Evolutionary conservation across 2,329 filamentous ascomycete genomes (phyloP).

Genomic region (Neurospora crassa): DNA sequence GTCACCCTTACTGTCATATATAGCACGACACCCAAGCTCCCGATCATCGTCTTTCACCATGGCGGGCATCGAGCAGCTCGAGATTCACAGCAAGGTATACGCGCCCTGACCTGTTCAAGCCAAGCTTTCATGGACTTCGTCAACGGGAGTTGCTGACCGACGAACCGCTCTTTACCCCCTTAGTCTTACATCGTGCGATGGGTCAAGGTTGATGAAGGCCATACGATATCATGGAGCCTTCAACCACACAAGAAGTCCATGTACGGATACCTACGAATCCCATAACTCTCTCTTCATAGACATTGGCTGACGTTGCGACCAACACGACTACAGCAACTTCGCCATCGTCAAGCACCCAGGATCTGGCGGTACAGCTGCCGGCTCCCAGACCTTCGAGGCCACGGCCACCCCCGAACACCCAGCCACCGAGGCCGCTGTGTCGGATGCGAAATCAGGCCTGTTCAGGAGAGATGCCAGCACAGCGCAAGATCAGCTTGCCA

Average conservation of each 20-base stretch:
- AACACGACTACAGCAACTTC: conserved; percentile 57
- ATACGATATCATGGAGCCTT: conserved; percentile 95
- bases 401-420: conserved; percentile 29
- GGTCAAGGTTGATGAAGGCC: conserved; percentile 81
- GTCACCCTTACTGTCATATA: background rate
- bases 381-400: conserved; percentile 32
- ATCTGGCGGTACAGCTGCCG: conserved; percentile 45
- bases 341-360: conserved; percentile 96
- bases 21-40: background rate
- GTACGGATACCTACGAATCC: conserved; percentile 30
- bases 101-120: conserved; percentile 15
- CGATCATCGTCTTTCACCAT: conserved; percentile 33
- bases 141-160: background rate
- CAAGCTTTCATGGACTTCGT: background rate
- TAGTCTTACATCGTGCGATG: conserved; percentile 97
- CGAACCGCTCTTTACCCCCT: background rate
- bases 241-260: conserved; percentile 98
- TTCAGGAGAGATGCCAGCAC: conserved; percentile 50
- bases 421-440: conserved; percentile 27
- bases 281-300: background rate
- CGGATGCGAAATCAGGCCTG: conserved; percentile 35
- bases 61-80: conserved; percentile 93
- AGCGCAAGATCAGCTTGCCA: conserved; percentile 53
- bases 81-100: conserved; percentile 95
- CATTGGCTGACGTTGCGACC: conserved; percentile 3